These are phyloP conservation scores for Ogataea henricii DNA, from an alignment of 805 yeast species.

Conservation along the genomic window DNA sequence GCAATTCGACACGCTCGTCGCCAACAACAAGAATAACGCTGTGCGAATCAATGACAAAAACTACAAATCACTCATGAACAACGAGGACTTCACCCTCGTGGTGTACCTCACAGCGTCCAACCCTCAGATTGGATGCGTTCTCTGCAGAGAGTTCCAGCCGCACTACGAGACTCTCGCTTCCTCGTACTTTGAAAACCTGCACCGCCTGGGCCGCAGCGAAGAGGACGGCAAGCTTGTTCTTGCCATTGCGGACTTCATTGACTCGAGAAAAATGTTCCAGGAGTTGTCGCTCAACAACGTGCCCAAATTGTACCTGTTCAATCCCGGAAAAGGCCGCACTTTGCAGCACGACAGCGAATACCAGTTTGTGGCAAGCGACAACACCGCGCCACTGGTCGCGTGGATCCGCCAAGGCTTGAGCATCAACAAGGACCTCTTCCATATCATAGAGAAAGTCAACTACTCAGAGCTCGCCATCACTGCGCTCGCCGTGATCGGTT, in stretches of 20 bases:
- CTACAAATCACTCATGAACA: constrained; percentile 55
- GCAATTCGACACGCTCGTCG: constrained; percentile 22
- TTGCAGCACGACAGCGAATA: constrained; percentile 40
- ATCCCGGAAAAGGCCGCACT: constrained; percentile 25
- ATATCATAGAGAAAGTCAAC: constrained; percentile 44
- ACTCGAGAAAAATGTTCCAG: constrained; percentile 54
- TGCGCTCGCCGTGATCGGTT: constrained; percentile 39
- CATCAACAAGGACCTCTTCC: constrained; percentile 31
- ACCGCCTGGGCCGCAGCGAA: constrained; percentile 54
- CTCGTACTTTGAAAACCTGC: constrained; percentile 51
- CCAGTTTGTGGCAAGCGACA: constrained; percentile 48
- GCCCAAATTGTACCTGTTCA: constrained; percentile 62
- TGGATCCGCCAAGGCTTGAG: constrained; percentile 36
- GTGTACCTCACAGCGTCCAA: constrained; percentile 72
- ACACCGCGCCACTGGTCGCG: constrained; percentile 28
- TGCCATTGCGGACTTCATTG: constrained; percentile 71
- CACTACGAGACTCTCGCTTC: constrained; percentile 58
- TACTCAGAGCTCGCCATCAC: constrained; percentile 39
- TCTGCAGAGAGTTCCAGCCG: constrained; percentile 74
- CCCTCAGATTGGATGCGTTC: constrained; percentile 70
- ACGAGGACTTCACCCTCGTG: constrained; percentile 67
- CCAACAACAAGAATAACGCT: constrained; percentile 14
- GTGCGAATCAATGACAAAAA: constrained; percentile 56
- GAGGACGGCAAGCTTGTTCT: constrained; percentile 61
- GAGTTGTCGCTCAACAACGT: constrained; percentile 64